phyloP scores from a whole-genome alignment of 2,329 filamentous ascomycete genomes.

The Rhynchosporium agropyri region DNA sequence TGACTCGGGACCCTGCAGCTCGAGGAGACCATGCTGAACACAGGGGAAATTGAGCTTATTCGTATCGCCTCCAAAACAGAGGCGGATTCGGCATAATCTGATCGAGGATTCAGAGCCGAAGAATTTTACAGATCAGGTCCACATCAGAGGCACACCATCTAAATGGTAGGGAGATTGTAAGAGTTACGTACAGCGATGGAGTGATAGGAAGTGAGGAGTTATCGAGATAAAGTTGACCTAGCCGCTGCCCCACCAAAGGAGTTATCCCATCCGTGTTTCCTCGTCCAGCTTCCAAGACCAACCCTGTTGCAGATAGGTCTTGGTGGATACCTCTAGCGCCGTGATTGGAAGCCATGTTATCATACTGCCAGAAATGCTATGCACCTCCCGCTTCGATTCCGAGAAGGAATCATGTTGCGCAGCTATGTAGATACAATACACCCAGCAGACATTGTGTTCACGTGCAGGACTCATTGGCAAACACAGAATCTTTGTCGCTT shows the following conservation, averaged over 20 bases:
- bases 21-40: slow-evolving; percentile 28
- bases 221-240: slow-evolving; percentile 5
- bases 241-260: slow-evolving; percentile 9
- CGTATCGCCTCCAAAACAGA: slow-evolving; percentile 7
- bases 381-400: background rate
- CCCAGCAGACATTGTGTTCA: background rate
- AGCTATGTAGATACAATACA: background rate
- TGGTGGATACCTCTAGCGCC: slow-evolving; percentile 8
- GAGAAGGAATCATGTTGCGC: background rate
- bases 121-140: background rate
- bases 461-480: slow-evolving; percentile 14
- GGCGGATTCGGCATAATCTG: slow-evolving; percentile 5
- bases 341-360: slow-evolving; percentile 9
- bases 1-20: slow-evolving; percentile 29
- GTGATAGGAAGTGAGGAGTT: background rate
- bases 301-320: background rate
- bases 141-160: background rate
- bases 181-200: background rate
- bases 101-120: background rate
- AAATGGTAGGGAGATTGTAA: background rate
- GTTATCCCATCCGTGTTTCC: slow-evolving; percentile 4
- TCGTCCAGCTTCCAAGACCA: background rate
- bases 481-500: background rate
- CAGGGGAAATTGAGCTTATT: slow-evolving; percentile 15
- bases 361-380: background rate